A percentile compares a stretch with the other conserved stretches of the same genome.
Evolutionary conservation across 352 stramenopile species (phyloP).

Genomic region (Globisporangium ultimum): DNA sequence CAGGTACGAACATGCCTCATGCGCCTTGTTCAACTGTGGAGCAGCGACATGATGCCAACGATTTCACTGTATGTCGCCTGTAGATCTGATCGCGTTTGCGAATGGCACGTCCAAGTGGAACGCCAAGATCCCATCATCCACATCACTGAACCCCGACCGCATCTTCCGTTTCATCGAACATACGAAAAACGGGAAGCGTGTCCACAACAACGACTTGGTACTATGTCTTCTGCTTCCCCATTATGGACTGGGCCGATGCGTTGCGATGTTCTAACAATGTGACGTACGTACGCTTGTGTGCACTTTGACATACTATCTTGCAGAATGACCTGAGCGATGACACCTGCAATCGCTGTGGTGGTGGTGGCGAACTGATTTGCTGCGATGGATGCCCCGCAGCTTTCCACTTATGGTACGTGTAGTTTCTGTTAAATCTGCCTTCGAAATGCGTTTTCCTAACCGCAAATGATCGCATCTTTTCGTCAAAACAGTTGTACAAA

Average conservation of each 20-base stretch:
- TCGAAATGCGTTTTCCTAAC: neutral
- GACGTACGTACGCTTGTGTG: too few species aligned
- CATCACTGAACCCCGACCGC: slow-evolving; percentile 48
- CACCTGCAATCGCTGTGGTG: slow-evolving; percentile 66
- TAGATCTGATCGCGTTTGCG: slow-evolving; percentile 61
- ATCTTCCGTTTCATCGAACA: slow-evolving; percentile 71
- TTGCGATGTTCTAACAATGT: slow-evolving; percentile 5
- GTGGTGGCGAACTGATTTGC: slow-evolving; percentile 73
- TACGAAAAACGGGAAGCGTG: slow-evolving; percentile 57
- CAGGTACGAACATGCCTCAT: slow-evolving; percentile 11
- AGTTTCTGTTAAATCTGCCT: neutral
- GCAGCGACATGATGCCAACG: too few species aligned
- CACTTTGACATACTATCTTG: too few species aligned
- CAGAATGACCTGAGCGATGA: slow-evolving; percentile 84
- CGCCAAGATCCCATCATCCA: slow-evolving; percentile 38
- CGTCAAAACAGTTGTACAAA: slow-evolving; percentile 47
- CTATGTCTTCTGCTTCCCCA: slow-evolving; percentile 1
- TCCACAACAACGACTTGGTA: slow-evolving; percentile 61
- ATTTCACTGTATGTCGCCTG: neutral
- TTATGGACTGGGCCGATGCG: neutral
- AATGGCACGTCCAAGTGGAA: slow-evolving; percentile 72
- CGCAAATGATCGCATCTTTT: neutral
- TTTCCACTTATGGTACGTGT: slow-evolving; percentile 62
- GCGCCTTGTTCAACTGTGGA: too few species aligned
- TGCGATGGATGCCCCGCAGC: slow-evolving; percentile 76